Conservation (phyloP, 177 flowering plant genomes). For the Telopea speciosissima region DNA sequence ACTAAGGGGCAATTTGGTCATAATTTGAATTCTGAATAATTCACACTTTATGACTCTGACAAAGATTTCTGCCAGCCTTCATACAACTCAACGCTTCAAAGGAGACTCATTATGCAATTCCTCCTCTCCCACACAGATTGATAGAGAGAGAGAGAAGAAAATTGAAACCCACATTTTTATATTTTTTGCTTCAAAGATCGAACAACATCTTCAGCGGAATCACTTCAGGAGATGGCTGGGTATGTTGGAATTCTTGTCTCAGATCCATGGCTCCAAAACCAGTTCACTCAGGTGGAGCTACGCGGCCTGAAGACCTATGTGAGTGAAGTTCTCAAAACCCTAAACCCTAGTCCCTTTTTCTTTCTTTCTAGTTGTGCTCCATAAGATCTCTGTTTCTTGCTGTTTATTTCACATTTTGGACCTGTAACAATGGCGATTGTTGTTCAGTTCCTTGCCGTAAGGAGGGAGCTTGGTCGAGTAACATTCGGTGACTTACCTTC, state of each 20-base stretch:
- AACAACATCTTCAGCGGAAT: too few species aligned
- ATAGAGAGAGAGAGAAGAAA: too few species aligned
- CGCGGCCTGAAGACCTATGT: slow-evolving; percentile 72
- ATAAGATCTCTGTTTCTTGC: background rate
- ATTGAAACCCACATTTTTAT: too few species aligned
- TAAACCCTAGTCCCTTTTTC: too few species aligned
- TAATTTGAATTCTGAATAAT: slow-evolving; percentile 33
- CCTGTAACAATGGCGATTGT: background rate
- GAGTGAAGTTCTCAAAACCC: slow-evolving; percentile 8
- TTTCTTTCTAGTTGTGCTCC: slow-evolving; percentile 1
- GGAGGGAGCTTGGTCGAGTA: slow-evolving; percentile 60
- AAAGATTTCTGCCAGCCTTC: slow-evolving; percentile 11
- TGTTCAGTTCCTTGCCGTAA: slow-evolving; percentile 55
- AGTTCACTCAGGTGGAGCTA: slow-evolving; percentile 96
- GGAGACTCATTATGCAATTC: too few species aligned
- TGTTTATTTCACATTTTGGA: background rate
- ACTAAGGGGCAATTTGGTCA: slow-evolving; percentile 35
- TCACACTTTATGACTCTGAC: background rate
- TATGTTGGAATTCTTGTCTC: slow-evolving; percentile 75
- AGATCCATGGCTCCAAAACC: slow-evolving; percentile 93
- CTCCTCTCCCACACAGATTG: too few species aligned
- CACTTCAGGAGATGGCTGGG: slow-evolving; percentile 40
- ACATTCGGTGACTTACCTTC: slow-evolving; percentile 51
- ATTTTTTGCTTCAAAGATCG: too few species aligned
- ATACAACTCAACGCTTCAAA: background rate